Evolutionary conservation across 208 protist genomes (phyloP).

Genomic region (Crithidia fasciculata): DNA sequence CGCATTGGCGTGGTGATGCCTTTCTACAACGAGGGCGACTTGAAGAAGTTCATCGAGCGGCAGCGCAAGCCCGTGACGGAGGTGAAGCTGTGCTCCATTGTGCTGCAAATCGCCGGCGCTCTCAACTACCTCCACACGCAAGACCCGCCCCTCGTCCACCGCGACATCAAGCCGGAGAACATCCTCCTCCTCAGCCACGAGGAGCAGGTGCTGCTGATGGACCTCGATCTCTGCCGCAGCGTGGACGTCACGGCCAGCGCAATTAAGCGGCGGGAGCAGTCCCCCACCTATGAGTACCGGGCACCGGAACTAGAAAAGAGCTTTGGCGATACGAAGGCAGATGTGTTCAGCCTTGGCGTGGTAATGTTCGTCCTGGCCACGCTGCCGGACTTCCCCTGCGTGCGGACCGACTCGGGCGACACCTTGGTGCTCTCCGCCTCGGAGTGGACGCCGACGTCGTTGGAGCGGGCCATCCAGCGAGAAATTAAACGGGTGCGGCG

Average conservation of each 20-base stretch:
- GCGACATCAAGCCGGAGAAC: constrained; percentile 92
- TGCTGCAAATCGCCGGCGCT: constrained; percentile 78
- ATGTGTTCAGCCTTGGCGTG: constrained; percentile 88
- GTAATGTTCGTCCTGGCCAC: constrained; percentile 80
- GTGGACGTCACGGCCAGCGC: constrained; percentile 57
- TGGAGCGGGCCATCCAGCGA: constrained; percentile 54
- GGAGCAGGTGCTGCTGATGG: constrained; percentile 89
- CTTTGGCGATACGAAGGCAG: constrained; percentile 70
- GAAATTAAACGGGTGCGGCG: constrained; percentile 38
- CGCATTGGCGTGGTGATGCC: constrained; percentile 83
- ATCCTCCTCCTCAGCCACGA: constrained; percentile 81
- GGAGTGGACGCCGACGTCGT: constrained; percentile 52
- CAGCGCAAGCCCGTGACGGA: constrained; percentile 63
- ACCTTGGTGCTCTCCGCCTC: constrained; percentile 56
- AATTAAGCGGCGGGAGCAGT: constrained; percentile 35
- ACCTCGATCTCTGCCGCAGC: constrained; percentile 79
- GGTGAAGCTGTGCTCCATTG: constrained; percentile 75
- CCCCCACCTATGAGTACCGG: constrained; percentile 84
- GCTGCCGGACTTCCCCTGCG: constrained; percentile 72
- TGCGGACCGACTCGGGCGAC: constrained; percentile 55
- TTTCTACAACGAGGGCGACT: constrained; percentile 83
- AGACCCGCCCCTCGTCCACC: constrained; percentile 80
- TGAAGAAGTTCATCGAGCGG: constrained; percentile 65
- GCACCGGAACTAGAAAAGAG: constrained; percentile 65
- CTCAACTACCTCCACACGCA: constrained; percentile 85